Conservation (phyloP, 805 yeast genomes). For the Hanseniaspora mollemarum region DNA sequence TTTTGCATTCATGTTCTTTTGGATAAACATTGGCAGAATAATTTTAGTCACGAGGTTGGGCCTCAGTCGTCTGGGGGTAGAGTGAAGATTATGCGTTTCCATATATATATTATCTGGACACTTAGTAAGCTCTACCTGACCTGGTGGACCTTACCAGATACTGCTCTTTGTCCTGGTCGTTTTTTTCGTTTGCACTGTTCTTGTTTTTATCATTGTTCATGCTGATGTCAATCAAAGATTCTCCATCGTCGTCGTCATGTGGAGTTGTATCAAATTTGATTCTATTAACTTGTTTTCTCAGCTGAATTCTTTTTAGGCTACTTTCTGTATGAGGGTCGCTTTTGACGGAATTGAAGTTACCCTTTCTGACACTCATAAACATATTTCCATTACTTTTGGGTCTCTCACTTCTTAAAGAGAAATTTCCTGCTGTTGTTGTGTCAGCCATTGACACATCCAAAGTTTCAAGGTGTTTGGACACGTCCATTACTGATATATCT, state of each 20-base stretch:
- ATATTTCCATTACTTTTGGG: conserved; percentile 3
- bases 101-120: not conserved
- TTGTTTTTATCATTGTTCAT: not conserved
- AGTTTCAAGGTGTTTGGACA: conserved; percentile 30
- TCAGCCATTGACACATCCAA: conserved; percentile 22
- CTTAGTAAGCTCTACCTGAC: conserved; percentile 13
- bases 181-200: not conserved
- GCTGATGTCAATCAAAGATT: conserved; percentile 6
- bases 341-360: not conserved
- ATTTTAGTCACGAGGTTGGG: no score
- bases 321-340: not conserved
- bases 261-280: conserved; percentile 14
- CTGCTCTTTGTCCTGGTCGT: not conserved
- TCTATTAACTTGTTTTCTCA: not conserved
- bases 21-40: no score
- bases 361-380: conserved; percentile 8
- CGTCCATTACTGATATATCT: conserved; percentile 32
- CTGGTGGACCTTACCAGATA: conserved; percentile 6
- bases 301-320: not conserved
- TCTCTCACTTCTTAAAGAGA: not conserved
- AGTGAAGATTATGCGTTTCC: not conserved
- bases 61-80: not conserved
- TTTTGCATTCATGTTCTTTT: no score
- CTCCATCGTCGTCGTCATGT: conserved; percentile 14
- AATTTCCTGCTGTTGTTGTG: not conserved